Percentiles rank a stretch among this genome's conserved stretches.
Evolutionary conservation across 306 rosid species (phyloP).

Genomic region (Cicer cuneatum): DNA sequence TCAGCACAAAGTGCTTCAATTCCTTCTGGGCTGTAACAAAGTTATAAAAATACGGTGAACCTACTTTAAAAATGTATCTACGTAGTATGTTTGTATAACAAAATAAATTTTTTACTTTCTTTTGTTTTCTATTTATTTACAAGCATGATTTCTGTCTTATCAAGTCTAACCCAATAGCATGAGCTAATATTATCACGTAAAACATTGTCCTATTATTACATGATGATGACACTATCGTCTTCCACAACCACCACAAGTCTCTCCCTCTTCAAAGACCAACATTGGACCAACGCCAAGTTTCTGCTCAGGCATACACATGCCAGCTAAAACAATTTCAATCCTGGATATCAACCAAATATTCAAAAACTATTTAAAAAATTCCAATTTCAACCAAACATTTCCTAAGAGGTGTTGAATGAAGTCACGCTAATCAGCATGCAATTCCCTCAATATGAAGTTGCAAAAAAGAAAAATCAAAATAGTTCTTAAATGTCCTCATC

Average conservation of each 20-base stretch:
- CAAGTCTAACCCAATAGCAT: background rate
- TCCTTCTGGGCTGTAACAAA: slow-evolving; percentile 92
- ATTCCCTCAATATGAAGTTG: background rate
- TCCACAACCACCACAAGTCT: slow-evolving; percentile 2
- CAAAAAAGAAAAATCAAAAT: slow-evolving; percentile 13
- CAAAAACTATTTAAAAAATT: background rate
- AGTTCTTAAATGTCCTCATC: background rate
- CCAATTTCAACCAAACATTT: slow-evolving; percentile 1
- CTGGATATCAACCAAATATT: background rate
- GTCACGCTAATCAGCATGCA: background rate
- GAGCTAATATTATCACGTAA: slow-evolving; percentile 18
- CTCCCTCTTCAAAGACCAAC: background rate
- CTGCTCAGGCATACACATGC: background rate
- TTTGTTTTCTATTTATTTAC: slow-evolving; percentile 23
- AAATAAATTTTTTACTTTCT: slow-evolving; percentile 22
- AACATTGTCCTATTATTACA: background rate
- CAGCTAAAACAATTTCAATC: background rate
- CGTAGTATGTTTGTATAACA: background rate
- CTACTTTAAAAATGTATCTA: slow-evolving; percentile 31
- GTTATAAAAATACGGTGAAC: slow-evolving; percentile 23
- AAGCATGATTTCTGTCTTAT: slow-evolving; percentile 7
- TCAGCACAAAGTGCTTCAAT: slow-evolving; percentile 93
- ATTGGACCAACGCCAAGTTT: background rate
- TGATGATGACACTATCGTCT: slow-evolving; percentile 8
- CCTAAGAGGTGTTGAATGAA: background rate